Percentiles rank a stretch among this genome's conserved stretches.
These are phyloP conservation scores for Pythium angustatum DNA, from an alignment of 352 stramenopile species.

Conservation along the genomic window DNA sequence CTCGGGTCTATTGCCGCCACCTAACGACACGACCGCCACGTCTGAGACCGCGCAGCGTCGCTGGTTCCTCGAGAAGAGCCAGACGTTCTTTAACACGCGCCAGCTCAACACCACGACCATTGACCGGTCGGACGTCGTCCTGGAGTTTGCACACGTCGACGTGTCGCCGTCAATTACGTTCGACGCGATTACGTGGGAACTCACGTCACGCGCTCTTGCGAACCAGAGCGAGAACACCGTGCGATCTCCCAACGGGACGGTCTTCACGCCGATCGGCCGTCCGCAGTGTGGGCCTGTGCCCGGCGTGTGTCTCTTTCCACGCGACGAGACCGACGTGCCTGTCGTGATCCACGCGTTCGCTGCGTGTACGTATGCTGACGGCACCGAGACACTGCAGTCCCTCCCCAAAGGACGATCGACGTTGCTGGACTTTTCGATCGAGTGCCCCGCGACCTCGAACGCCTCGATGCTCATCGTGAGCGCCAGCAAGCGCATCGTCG, in stretches of 20 bases:
- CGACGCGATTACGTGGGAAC: slow-evolving; percentile 3
- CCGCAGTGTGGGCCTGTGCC: neutral
- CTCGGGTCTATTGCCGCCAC: neutral
- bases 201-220: neutral
- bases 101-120: neutral
- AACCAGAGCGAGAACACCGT: neutral
- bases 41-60: neutral
- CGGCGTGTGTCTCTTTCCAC: neutral
- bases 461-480: slow-evolving; percentile 8
- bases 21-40: neutral
- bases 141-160: slow-evolving; percentile 8
- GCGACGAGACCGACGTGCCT: neutral
- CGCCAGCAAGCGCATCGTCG: slow-evolving; percentile 5
- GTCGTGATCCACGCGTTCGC: slow-evolving; percentile 4
- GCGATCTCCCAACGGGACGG: neutral
- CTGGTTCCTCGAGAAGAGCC: slow-evolving; percentile 8
- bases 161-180: neutral
- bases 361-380: neutral
- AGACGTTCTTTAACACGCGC: neutral
- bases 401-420: neutral
- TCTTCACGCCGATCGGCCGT: neutral
- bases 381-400: slow-evolving; percentile 4
- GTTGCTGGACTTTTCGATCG: neutral
- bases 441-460: slow-evolving; percentile 1
- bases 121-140: neutral